Conservation (phyloP, 495 filamentous ascomycete genomes). For the Hypomontagnella monticulosa region DNA sequence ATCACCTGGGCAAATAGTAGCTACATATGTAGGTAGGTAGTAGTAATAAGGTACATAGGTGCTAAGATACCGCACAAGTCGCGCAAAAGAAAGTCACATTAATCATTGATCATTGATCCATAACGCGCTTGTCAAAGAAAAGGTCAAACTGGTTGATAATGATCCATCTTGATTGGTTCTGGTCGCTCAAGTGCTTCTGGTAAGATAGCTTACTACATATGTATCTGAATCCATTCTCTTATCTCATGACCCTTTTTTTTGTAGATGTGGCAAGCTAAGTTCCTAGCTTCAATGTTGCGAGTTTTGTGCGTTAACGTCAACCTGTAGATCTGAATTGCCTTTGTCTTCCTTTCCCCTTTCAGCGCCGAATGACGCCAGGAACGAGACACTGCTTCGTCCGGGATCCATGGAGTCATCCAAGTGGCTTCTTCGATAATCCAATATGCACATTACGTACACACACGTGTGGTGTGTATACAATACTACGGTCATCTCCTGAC, state of each 20-base stretch:
- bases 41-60: too few species aligned
- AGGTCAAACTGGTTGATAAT: not conserved
- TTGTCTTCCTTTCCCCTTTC: conserved; percentile 11
- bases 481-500: too few species aligned
- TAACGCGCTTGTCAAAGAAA: not conserved
- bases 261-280: conserved; percentile 11
- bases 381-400: not conserved
- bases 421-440: not conserved
- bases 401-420: conserved; percentile 7
- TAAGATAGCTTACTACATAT: not conserved
- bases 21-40: not conserved
- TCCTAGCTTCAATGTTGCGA: conserved; percentile 16
- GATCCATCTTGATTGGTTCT: not conserved
- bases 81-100: conserved; percentile 23
- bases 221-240: not conserved
- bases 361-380: conserved; percentile 9
- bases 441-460: not conserved
- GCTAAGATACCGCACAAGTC: conserved; percentile 39
- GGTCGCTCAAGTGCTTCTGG: not conserved
- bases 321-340: conserved; percentile 20
- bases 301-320: conserved; percentile 34
- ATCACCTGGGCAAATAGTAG: too few species aligned
- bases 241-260: conserved; percentile 8
- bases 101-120: too few species aligned
- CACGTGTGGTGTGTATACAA: too few species aligned